Evolutionary conservation across 192 early-diverging fungal species (phyloP), one percentile per base, ranked within the genome.

Genomic region (Paraglomus brasilianum): DNA sequence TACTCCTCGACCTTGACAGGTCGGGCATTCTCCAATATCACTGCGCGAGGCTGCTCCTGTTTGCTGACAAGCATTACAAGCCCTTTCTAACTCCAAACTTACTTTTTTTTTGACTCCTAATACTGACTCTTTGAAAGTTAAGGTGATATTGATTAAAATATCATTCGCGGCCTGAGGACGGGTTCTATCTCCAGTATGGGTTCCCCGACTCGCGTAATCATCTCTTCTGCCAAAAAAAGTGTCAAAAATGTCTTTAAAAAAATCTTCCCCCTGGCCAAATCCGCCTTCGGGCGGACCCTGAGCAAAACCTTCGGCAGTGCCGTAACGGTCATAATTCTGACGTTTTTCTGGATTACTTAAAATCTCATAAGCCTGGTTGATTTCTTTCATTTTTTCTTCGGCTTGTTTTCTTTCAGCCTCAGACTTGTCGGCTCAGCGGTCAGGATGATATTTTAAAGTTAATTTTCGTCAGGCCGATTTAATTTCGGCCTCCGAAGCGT

Each of bases 171-270:
- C 53, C 30, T 6, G 14, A 4, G 7, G 10, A 4, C 19, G 14
- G 14, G 19, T 21, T 56, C 4, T 21, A 21, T 21, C n/a, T n/a
- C n/a, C n/a, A n/a, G n/a, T n/a, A n/a, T n/a, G n/a, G n/a, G n/a
- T n/a, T n/a, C n/a, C n/a, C n/a, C n/a, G n/a, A n/a, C n/a, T n/a
- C n/a, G n/a, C n/a, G n/a, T n/a, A n/a, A n/a, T n/a, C n/a, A 53
- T 53, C 22, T 56, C 30, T 1, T 15, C 38, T 17, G 0, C 58
- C 96, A 95, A 85, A 99, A 99, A 70, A 98, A 81, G 74, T 96
- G 92, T 24, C 91, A 91, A 83, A 99, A 98, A 46, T 97, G 83
- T 77, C 98, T 94, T 59, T 94, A 89, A 30, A 95, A 88, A 66
- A 86, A 84, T 72, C 94, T 87, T 57, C 89, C 78, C 42, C 80